These are phyloP conservation scores for Immersiporthe knoxdaviesiana DNA, from an alignment of 2,329 filamentous ascomycete species.

Conservation along the genomic window DNA sequence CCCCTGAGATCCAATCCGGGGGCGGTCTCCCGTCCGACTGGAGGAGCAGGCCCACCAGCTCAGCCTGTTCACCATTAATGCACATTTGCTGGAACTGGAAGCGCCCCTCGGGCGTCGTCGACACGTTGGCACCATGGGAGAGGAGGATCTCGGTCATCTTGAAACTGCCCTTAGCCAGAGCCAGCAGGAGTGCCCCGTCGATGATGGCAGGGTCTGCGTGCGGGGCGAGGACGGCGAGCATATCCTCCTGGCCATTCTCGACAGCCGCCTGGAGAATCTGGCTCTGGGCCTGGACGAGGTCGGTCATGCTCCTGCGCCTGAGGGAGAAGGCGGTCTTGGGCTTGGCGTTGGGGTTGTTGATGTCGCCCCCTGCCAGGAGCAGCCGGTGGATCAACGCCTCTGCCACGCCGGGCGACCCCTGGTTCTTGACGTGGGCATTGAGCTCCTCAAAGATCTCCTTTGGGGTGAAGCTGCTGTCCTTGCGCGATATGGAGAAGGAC, in stretches of 20 bases:
- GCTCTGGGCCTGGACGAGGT: constrained; percentile 55
- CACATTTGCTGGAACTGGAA: constrained; percentile 59
- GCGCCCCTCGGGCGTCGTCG: constrained; percentile 52
- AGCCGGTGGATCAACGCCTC: constrained; percentile 58
- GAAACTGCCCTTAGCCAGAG: constrained; percentile 49
- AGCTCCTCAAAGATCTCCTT: constrained; percentile 57
- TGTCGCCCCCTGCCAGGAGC: constrained; percentile 52
- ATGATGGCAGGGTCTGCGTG: constrained; percentile 56
- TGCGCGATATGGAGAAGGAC: constrained; percentile 50
- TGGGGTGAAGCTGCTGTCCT: constrained; percentile 54
- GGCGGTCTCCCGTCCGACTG: constrained; percentile 53
- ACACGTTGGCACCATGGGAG: constrained; percentile 53
- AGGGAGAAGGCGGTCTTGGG: constrained; percentile 52
- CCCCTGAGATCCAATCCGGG: constrained; percentile 49
- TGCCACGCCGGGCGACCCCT: constrained; percentile 58
- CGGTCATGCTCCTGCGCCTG: constrained; percentile 54
- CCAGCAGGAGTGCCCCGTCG: constrained; percentile 53
- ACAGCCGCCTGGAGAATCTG: constrained; percentile 56
- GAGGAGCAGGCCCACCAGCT: constrained; percentile 53
- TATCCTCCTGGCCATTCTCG: constrained; percentile 53
- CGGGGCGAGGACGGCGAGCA: constrained; percentile 57
- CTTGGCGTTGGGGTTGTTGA: constrained; percentile 52
- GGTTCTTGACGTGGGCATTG: constrained; percentile 51
- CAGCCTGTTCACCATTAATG: constrained; percentile 47
- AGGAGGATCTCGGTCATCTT: constrained; percentile 53